Base-by-base conservation (phyloP, 2,329 filamentous ascomycete genomes). In the Ceratocystis variospora region DNA sequence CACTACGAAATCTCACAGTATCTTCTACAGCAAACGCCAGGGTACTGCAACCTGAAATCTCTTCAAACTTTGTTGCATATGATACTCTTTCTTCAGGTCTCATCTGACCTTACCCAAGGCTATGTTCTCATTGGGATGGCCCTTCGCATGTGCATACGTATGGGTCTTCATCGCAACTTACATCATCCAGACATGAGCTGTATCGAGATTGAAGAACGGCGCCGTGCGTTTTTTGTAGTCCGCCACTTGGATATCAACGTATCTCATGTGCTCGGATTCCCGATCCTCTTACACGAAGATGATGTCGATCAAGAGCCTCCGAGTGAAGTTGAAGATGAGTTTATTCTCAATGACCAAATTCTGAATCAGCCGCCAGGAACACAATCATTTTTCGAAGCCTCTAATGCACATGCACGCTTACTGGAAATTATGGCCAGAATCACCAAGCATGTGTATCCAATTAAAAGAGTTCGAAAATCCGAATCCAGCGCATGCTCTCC, bases 81-180 rank as follows among this genome's bases (percentile, higher is more conserved):
- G 81, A 87, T 91, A 62, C 77, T 93, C 2, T 94, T 92, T 72
- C 79, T 93, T 0, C 89, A 94, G 72, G 85, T 87, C 1, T 89
- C 89, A 1, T 88, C 88, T 8, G 89, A 90, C 72, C 77, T 93
- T 37, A 89, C 86, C 72, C 87, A 85, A 8, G 93, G 89, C 73
- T 93, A 93, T 74, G 84, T 88, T 0, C 91, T 90, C 70, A 81
- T 93, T 61, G 89, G 89, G 5, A 87, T 93, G 71, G 89, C 88
- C 1, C 77, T 92, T 62, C 83, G 88, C 63, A 87, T 87, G 5
- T 85, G 87, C n/a, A 76, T 93, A 44, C 83, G 88, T 33, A 86
- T 93, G 76, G 89, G 89, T 6, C 78, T 93, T 31, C 89, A 94
- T 73, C 86, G 89, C 64, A 83, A 88, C 68, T 76, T 93, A 5